phyloP scores from a whole-genome alignment of 1,284 basidiomycete genomes.

The Microbotryum scabiosae region DNA sequence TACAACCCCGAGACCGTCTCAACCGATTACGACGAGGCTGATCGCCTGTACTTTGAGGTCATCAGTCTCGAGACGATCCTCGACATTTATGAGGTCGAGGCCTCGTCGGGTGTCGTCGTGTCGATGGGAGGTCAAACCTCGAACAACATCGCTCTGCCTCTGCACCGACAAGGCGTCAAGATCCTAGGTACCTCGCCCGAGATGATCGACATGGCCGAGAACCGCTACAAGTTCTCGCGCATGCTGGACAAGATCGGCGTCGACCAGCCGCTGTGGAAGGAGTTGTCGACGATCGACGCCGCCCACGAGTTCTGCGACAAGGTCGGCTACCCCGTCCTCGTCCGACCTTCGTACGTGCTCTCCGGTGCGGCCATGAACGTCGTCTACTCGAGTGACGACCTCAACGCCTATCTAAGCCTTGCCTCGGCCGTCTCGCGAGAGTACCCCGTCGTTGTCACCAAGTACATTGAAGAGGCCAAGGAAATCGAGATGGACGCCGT shows the following conservation, averaged over 20 bases:
- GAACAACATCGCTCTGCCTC: slow-evolving; percentile 94
- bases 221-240: slow-evolving; percentile 97
- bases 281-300: slow-evolving; percentile 77
- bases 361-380: slow-evolving; percentile 99
- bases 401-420: slow-evolving; percentile 87
- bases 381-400: slow-evolving; percentile 68
- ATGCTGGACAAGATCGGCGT: slow-evolving; percentile 91
- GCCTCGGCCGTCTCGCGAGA: slow-evolving; percentile 93
- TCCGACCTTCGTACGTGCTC: slow-evolving; percentile 93
- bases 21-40: slow-evolving; percentile 98
- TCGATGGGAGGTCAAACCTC: slow-evolving; percentile 95
- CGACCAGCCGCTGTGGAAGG: slow-evolving; percentile 94
- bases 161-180: slow-evolving; percentile 82
- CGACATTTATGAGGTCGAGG: slow-evolving; percentile 98
- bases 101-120: slow-evolving; percentile 85
- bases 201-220: slow-evolving; percentile 94
- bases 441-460: slow-evolving; percentile 95
- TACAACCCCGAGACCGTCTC: slow-evolving; percentile 99
- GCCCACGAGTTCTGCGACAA: slow-evolving; percentile 85
- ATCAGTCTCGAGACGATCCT: slow-evolving; percentile 96
- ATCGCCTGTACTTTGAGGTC: slow-evolving; percentile 97
- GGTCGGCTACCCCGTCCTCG: slow-evolving; percentile 88
- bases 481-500: slow-evolving; percentile 99
- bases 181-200: slow-evolving; percentile 94
- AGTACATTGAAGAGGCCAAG: slow-evolving; percentile 96